phyloP scores from a whole-genome alignment of 1,284 basidiomycete species.

The Ustilago loliicola region DNA sequence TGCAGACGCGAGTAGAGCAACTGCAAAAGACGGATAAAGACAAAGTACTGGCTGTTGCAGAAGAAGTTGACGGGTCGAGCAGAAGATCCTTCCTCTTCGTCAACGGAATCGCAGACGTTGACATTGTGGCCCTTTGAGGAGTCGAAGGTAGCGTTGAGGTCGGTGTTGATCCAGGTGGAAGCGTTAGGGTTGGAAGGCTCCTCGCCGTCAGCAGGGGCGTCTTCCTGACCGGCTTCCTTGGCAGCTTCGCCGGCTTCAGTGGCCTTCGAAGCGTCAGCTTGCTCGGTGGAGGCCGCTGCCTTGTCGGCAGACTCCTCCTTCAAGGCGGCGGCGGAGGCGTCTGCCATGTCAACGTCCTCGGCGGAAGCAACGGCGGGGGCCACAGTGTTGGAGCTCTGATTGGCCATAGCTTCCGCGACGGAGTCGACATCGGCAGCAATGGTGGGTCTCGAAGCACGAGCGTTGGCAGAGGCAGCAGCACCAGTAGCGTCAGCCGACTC shows the following conservation, averaged over 20 bases:
- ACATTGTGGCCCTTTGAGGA: slow-evolving; percentile 52
- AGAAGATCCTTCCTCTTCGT: slow-evolving; percentile 28
- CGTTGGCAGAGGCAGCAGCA: slow-evolving; percentile 43
- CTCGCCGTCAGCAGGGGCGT: slow-evolving; percentile 23
- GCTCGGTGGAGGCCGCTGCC: slow-evolving; percentile 6
- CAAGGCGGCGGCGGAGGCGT: neutral
- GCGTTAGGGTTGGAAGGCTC: slow-evolving; percentile 55
- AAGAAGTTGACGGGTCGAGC: slow-evolving; percentile 78
- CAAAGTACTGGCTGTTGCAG: slow-evolving; percentile 92
- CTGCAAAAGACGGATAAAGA: slow-evolving; percentile 83
- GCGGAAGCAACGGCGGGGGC: slow-evolving; percentile 32
- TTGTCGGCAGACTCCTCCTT: slow-evolving; percentile 9
- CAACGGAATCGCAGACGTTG: slow-evolving; percentile 42
- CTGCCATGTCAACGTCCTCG: slow-evolving; percentile 55
- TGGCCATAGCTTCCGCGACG: slow-evolving; percentile 47
- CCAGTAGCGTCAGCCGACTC: slow-evolving; percentile 39
- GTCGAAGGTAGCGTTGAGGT: slow-evolving; percentile 64
- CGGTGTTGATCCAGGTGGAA: slow-evolving; percentile 73
- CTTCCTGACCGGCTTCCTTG: slow-evolving; percentile 20
- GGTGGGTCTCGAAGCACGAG: slow-evolving; percentile 43
- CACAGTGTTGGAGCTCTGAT: slow-evolving; percentile 49
- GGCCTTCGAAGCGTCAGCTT: slow-evolving; percentile 14
- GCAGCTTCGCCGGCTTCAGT: slow-evolving; percentile 14
- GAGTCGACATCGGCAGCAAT: slow-evolving; percentile 51
- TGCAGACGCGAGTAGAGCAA: slow-evolving; percentile 87